Conservation (phyloP, 2,329 filamentous ascomycete genomes). For the Diaporthe eres region DNA sequence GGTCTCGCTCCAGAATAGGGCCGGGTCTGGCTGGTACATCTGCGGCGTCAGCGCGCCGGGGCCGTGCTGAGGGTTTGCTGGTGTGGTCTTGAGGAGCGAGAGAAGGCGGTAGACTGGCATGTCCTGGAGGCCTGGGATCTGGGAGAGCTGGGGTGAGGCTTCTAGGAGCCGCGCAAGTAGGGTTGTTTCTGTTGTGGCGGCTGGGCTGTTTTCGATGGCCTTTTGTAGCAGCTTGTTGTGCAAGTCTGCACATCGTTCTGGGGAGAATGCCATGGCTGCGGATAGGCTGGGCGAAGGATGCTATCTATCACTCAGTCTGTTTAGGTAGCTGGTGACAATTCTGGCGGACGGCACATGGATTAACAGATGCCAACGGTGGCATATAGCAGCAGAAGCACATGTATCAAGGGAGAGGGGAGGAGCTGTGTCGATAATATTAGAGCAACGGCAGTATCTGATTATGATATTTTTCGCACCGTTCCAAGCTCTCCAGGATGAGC, state of each 20-base stretch:
- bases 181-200: background rate
- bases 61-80: background rate
- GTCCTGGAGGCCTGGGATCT: background rate
- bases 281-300: background rate
- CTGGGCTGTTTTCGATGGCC: background rate
- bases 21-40: background rate
- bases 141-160: background rate
- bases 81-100: background rate
- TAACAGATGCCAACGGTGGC: background rate
- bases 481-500: background rate
- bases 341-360: background rate
- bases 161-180: background rate
- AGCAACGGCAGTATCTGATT: background rate
- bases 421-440: background rate
- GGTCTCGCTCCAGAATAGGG: background rate
- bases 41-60: background rate
- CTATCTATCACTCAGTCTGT: background rate
- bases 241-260: background rate
- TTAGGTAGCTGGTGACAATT: too few relatives aligned
- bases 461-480: too few relatives aligned
- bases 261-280: background rate
- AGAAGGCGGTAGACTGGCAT: background rate
- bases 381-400: background rate
- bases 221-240: background rate
- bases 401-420: background rate